Evolutionary conservation across 1,284 basidiomycete species (phyloP).

Genomic region (Rhodotorula sp.): DNA sequence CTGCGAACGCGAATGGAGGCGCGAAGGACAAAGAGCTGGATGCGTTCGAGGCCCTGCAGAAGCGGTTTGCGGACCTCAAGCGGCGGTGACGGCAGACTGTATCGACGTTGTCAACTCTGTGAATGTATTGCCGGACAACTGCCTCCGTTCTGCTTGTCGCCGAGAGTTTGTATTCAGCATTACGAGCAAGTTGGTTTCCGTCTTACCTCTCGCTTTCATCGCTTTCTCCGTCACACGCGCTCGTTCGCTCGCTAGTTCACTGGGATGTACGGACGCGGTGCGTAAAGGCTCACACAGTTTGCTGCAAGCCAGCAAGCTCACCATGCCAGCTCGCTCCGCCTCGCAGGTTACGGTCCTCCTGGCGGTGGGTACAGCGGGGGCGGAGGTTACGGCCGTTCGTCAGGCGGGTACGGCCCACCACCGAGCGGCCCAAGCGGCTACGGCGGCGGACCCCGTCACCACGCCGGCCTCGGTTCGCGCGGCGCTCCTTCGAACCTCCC

Average conservation of each 20-base stretch:
- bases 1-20: background rate
- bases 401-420: slow-evolving; percentile 20
- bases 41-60: slow-evolving; percentile 66
- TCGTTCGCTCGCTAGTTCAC: background rate
- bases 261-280: slow-evolving; percentile 22
- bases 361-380: background rate
- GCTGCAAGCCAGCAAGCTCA: background rate
- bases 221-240: background rate
- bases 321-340: background rate
- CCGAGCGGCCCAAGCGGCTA: slow-evolving; percentile 44
- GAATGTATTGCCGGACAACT: no score
- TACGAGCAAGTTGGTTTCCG: no score
- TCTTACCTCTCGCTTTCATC: background rate
- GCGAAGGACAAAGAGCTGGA: slow-evolving; percentile 53
- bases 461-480: slow-evolving; percentile 27
- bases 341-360: slow-evolving; percentile 1
- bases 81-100: slow-evolving; percentile 10
- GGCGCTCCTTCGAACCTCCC: slow-evolving; percentile 31
- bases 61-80: slow-evolving; percentile 74
- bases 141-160: background rate
- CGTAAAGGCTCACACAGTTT: background rate
- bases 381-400: background rate
- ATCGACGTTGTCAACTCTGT: no score
- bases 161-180: background rate
- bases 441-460: slow-evolving; percentile 30